Evolutionary conservation across 169 alveolate species (phyloP).

Genomic region (Eimeria falciformis): DNA sequence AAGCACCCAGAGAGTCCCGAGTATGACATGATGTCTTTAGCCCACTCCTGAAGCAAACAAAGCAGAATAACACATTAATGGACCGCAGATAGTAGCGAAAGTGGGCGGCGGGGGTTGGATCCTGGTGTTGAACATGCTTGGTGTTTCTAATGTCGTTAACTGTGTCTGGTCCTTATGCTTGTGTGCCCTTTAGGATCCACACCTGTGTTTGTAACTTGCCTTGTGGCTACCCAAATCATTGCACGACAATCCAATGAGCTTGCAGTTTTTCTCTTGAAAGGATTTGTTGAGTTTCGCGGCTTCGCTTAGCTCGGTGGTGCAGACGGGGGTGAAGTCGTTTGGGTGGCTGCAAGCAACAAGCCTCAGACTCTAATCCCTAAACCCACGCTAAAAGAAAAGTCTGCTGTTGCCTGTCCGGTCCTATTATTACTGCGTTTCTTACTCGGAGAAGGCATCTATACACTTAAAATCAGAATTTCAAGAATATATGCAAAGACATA

Average conservation of each 20-base stretch:
- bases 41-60: conserved; percentile 70
- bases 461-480: background rate
- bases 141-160: background rate
- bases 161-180: background rate
- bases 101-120: background rate
- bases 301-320: conserved; percentile 88
- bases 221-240: conserved; percentile 81
- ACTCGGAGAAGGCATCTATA: background rate
- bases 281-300: conserved; percentile 79
- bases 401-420: too few relatives aligned
- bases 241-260: conserved; percentile 84
- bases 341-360: conserved; percentile 83
- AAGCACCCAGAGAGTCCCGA: conserved; percentile 70
- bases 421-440: too few relatives aligned
- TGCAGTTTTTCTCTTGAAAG: conserved; percentile 81
- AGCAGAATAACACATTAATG: background rate
- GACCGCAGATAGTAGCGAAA: background rate
- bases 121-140: background rate
- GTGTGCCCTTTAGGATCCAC: too few relatives aligned
- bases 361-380: too few relatives aligned
- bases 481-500: background rate
- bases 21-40: conserved; percentile 63
- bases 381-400: too few relatives aligned
- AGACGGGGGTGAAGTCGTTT: conserved; percentile 89
- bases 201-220: too few relatives aligned